Evolutionary conservation across 805 yeast genomes (phyloP).

Genomic region (Hanseniaspora jakobsenii): DNA sequence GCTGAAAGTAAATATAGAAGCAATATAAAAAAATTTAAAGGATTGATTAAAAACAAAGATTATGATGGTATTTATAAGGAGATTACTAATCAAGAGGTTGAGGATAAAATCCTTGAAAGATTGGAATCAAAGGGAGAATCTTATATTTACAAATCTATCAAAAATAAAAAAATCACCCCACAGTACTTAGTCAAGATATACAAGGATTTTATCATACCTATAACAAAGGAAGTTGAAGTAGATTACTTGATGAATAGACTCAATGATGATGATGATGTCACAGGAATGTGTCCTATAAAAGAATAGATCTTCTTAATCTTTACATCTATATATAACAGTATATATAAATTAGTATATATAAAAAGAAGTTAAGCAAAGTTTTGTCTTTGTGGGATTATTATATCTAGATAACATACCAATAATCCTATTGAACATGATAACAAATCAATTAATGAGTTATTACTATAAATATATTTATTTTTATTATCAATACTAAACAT

Average conservation of each 20-base stretch:
- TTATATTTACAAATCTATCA: conserved; percentile 79
- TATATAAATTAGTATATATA: not conserved
- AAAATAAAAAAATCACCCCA: conserved; percentile 67
- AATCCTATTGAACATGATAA: conserved; percentile 38
- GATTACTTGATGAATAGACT: conserved; percentile 78
- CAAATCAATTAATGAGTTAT: conserved; percentile 33
- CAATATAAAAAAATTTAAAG: conserved; percentile 51
- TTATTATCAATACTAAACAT: conserved; percentile 25
- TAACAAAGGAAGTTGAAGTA: conserved; percentile 90
- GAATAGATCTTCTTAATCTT: not conserved
- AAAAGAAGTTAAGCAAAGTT: conserved; percentile 14
- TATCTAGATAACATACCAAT: conserved; percentile 43
- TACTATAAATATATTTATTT: conserved; percentile 23
- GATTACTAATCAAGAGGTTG: conserved; percentile 82
- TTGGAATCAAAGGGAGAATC: conserved; percentile 68
- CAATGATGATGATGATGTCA: conserved; percentile 37
- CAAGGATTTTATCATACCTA: conserved; percentile 78
- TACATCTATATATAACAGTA: not conserved
- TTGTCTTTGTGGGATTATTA: conserved; percentile 27
- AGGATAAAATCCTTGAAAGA: conserved; percentile 67
- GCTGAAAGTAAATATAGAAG: conserved; percentile 84
- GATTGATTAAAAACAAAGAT: conserved; percentile 55
- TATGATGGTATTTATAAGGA: conserved; percentile 60
- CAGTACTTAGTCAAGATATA: conserved; percentile 73
- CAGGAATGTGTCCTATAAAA: conserved; percentile 5